Base-by-base conservation (phyloP, 2,329 filamentous ascomycete species). In the Furcasterigmium sp. region DNA sequence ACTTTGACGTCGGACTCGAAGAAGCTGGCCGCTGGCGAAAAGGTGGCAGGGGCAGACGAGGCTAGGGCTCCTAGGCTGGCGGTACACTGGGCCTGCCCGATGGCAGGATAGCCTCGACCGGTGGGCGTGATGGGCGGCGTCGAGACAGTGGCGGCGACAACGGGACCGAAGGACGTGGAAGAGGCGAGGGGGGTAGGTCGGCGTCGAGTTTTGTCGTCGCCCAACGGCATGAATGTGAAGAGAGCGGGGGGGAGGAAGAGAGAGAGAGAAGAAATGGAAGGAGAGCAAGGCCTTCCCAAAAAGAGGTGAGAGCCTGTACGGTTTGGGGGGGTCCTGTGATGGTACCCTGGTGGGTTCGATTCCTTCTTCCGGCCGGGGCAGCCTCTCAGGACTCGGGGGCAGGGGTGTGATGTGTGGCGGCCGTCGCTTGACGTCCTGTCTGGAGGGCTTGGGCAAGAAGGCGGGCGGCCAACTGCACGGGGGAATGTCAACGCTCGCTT, bases 171-270 rank as follows among this genome's bases (percentile, higher is more conserved):
- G 36, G 38, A 13, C 35, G 28, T 28, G 34, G 25, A 13, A 17
- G 32, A 35, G 32, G n/a, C n/a, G n/a, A 35, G 13, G 23, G 36
- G 36, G 19, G 17, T 29, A 35, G 39, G 32, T 25, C 38, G 38
- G 32, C 18, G 32, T 35, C 32, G 39, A 29, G 17, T 29, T 18
- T 37, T 26, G n/a, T 49, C 43, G 47, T 48, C 39, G 41, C 45
- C 41, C 41, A 44, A 34, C 47, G 47, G 47, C 49, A 51, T 51
- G 49, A 51, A 51, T 48, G 49, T 42, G 45, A 45, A 32, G 37
- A 20, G 30, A 26, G 21, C 21, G 21, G 15, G n/a, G 18, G 23
- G 37, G 14, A 34, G 15, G n/a, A n/a, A n/a, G n/a, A n/a, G n/a
- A n/a, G n/a, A 18, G 19, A 11, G 13, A 18, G 19, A 17, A 36